Percentiles rank a stretch among this genome's conserved stretches.
Evolutionary conservation across 139 green algal species (phyloP).

Genomic region (Desmodesmus armatus): DNA sequence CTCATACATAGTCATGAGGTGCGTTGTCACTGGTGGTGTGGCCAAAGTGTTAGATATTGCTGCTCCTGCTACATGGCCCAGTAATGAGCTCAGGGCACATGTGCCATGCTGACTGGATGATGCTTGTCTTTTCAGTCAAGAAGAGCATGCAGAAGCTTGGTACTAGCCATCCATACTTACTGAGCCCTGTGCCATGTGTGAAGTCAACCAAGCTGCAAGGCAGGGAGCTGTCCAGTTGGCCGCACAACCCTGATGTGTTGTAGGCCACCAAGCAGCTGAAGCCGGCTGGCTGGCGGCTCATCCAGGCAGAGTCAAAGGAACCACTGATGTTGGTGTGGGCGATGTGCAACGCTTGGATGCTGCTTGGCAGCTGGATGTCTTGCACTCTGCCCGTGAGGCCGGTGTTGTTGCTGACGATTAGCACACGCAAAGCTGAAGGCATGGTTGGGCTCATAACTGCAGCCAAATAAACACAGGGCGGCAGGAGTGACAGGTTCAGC

Average conservation of each 20-base stretch:
- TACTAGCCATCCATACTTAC: too few species aligned
- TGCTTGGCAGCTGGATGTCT: background rate
- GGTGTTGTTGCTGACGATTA: constrained; percentile 9
- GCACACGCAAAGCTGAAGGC: background rate
- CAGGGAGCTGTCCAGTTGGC: background rate
- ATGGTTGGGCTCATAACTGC: too few species aligned
- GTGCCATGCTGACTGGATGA: too few species aligned
- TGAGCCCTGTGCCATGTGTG: background rate
- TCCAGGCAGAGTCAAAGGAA: background rate
- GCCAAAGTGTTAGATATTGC: too few species aligned
- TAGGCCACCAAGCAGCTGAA: constrained; percentile 1
- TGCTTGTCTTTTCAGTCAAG: too few species aligned
- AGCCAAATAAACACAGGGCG: too few species aligned
- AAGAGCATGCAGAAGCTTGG: too few species aligned
- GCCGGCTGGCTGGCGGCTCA: background rate
- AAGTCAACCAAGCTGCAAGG: background rate
- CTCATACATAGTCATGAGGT: too few species aligned
- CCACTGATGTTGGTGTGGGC: constrained; percentile 14
- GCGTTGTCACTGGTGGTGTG: too few species aligned
- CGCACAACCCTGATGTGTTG: background rate
- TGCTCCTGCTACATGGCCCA: too few species aligned
- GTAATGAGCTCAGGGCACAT: too few species aligned
- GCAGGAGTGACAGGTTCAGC: too few species aligned
- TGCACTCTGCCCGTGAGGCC: background rate
- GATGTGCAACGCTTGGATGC: constrained; percentile 18